Evolutionary conservation across 2,329 filamentous ascomycete genomes (phyloP).

Genomic region (Botryosphaeria dothidea): DNA sequence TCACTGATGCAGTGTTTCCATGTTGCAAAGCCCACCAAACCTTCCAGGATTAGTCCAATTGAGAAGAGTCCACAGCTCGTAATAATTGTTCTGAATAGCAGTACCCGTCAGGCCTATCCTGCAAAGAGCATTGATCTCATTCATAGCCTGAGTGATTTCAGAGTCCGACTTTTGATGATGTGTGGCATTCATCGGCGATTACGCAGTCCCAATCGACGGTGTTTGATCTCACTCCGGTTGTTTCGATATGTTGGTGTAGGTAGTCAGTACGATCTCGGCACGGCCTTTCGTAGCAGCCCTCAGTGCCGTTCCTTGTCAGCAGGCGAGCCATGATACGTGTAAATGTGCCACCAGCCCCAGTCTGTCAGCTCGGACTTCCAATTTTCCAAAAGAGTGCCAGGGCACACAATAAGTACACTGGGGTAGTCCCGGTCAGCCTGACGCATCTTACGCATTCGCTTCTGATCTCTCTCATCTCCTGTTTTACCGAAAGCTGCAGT

Average conservation of each 20-base stretch:
- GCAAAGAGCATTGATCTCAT: constrained; percentile 85
- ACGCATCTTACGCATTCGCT: constrained; percentile 84
- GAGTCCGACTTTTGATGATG: constrained; percentile 78
- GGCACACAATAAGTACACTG: constrained; percentile 80
- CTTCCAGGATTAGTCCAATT: constrained; percentile 93
- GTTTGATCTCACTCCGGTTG: constrained; percentile 76
- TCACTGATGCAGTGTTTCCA: constrained; percentile 79
- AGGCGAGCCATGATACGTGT: constrained; percentile 71
- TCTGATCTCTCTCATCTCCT: constrained; percentile 79
- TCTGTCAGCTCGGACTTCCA: constrained; percentile 83
- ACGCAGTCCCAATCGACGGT: constrained; percentile 90
- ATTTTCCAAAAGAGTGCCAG: constrained; percentile 83
- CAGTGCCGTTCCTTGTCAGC: constrained; percentile 69
- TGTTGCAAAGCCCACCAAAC: constrained; percentile 65
- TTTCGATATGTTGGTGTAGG: constrained; percentile 84
- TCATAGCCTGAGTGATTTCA: constrained; percentile 82
- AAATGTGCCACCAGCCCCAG: constrained; percentile 96
- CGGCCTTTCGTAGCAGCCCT: constrained; percentile 73
- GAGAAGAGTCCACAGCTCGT: constrained; percentile 92
- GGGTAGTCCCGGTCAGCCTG: constrained; percentile 65
- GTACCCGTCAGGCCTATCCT: constrained; percentile 92
- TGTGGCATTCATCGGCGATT: constrained; percentile 94
- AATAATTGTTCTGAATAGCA: constrained; percentile 96
- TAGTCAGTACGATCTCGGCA: constrained; percentile 90
- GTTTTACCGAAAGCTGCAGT: constrained; percentile 93